A percentile compares a stretch with the other conserved stretches of the same genome.
Evolutionary conservation across 192 early-diverging fungal genomes (phyloP).

Genomic region (Entomortierella chlamydospora): DNA sequence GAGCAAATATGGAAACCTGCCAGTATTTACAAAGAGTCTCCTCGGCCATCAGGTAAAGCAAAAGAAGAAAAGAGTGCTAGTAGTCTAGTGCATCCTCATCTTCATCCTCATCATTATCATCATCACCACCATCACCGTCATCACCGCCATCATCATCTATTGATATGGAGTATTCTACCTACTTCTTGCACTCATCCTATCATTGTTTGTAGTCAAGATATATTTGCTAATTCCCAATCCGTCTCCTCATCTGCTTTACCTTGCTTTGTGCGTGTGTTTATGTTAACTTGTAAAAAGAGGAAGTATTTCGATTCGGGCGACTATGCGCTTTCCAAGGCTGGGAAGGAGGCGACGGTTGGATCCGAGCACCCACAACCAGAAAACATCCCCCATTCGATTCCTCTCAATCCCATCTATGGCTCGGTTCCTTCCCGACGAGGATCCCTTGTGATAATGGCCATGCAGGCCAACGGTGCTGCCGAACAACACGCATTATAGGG

Average conservation of each 20-base stretch:
- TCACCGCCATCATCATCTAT: background rate
- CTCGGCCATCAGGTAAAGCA: constrained; percentile 37
- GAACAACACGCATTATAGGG: constrained; percentile 37
- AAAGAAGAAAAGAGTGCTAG: background rate
- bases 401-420: constrained; percentile 42
- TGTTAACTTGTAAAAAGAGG: constrained; percentile 79
- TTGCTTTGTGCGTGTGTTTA: background rate
- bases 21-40: constrained; percentile 29
- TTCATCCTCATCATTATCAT: background rate
- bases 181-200: no score
- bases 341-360: constrained; percentile 85
- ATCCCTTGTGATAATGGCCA: constrained; percentile 34
- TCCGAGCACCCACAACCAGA: constrained; percentile 91
- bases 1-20: constrained; percentile 30
- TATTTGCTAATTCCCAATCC: no score
- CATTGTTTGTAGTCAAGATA: no score
- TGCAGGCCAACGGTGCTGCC: constrained; percentile 26
- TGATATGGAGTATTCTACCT: no score
- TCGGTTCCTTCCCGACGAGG: constrained; percentile 45
- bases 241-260: background rate
- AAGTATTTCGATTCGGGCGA: constrained; percentile 99
- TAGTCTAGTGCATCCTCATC: constrained; percentile 3
- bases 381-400: constrained; percentile 84
- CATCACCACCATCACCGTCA: background rate
- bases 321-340: constrained; percentile 96